Conservation (phyloP, 2,329 filamentous ascomycete genomes). For the Alternaria ventricosa region DNA sequence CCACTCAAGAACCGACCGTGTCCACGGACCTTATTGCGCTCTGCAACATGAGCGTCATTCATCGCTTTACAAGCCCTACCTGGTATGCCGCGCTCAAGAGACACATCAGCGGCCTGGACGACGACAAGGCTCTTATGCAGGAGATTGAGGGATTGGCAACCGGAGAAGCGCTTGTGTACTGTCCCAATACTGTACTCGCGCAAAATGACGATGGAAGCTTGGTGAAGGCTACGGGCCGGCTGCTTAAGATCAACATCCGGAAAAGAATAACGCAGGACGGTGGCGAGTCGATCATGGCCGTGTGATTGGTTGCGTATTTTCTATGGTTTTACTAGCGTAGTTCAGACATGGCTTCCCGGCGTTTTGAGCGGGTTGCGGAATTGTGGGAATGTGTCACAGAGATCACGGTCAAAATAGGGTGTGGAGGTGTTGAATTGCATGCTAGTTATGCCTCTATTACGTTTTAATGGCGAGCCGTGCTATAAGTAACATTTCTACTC, state of each 20-base stretch:
- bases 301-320: not conserved
- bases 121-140: not conserved
- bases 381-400: not conserved
- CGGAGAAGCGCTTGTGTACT: not conserved
- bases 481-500: too few species aligned
- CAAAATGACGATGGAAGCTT: not conserved
- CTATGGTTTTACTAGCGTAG: not conserved
- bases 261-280: conserved; percentile 24
- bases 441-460: too few species aligned
- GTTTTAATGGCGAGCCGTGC: too few species aligned
- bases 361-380: not conserved
- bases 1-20: conserved; percentile 79
- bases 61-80: not conserved
- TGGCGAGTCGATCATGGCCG: conserved; percentile 48
- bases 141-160: not conserved
- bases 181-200: not conserved
- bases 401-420: too few species aligned
- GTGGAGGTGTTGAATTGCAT: too few species aligned
- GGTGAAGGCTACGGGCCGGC: conserved; percentile 12
- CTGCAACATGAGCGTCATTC: conserved; percentile 72
- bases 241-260: conserved; percentile 33
- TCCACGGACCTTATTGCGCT: conserved; percentile 72
- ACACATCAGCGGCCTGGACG: not conserved
- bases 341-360: not conserved
- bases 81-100: not conserved